A percentile compares a stretch with the other conserved stretches of the same genome.
Evolutionary conservation across 2,329 filamentous ascomycete genomes (phyloP).

Genomic region (Pseudonectria buxi): DNA sequence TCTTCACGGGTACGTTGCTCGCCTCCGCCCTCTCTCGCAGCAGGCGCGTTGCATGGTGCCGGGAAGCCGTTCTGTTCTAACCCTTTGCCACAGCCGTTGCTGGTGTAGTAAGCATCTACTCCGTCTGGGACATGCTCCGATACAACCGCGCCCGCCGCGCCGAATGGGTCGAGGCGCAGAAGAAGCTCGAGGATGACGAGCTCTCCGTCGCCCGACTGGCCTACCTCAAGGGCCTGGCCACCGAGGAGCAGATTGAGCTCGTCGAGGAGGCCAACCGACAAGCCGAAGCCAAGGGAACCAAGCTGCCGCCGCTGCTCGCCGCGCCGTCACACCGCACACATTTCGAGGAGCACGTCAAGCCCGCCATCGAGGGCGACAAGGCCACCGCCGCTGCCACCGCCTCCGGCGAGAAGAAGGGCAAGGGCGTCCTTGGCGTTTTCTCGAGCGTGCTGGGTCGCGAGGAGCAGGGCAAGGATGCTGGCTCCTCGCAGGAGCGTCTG

Average conservation of each 20-base stretch:
- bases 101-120: slow-evolving; percentile 50
- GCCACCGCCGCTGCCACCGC: slow-evolving; percentile 10
- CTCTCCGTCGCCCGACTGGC: slow-evolving; percentile 52
- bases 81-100: slow-evolving; percentile 40
- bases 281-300: slow-evolving; percentile 38
- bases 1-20: slow-evolving; percentile 45
- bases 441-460: slow-evolving; percentile 23
- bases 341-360: slow-evolving; percentile 30
- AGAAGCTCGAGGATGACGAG: slow-evolving; percentile 46
- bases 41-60: not conserved
- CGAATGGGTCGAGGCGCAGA: slow-evolving; percentile 52
- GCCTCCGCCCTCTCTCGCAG: not conserved
- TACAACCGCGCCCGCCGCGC: slow-evolving; percentile 54
- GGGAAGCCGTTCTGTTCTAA: slow-evolving; percentile 1
- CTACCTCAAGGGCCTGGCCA: slow-evolving; percentile 52
- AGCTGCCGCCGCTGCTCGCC: slow-evolving; percentile 45
- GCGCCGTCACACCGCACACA: slow-evolving; percentile 34
- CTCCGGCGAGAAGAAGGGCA: slow-evolving; percentile 22
- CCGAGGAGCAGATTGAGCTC: slow-evolving; percentile 47
- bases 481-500: slow-evolving; percentile 9
- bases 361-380: slow-evolving; percentile 20
- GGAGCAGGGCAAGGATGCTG: slow-evolving; percentile 15
- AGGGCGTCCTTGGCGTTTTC: slow-evolving; percentile 30
- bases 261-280: slow-evolving; percentile 50
- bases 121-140: slow-evolving; percentile 54